phyloP scores from a whole-genome alignment of 208 protist species.

The Angomonas deanei region DNA sequence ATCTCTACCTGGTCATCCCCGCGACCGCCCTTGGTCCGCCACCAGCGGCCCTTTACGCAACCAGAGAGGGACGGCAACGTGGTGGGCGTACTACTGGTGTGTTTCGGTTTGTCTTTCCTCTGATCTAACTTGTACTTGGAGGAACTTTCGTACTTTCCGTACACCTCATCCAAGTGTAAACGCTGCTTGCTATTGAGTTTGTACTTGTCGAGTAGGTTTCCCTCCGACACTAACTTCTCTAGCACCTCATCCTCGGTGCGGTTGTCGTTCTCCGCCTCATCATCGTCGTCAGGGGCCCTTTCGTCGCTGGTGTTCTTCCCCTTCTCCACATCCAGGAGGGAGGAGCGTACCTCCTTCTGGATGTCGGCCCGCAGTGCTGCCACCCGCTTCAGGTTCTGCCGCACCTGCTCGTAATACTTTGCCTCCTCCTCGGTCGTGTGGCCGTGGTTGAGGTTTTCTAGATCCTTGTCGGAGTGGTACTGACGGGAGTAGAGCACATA shows the following conservation, averaged over 20 bases:
- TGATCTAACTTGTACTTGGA: neutral
- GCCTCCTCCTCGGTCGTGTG: constrained; percentile 16
- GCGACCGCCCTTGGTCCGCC: constrained; percentile 35
- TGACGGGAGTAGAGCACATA: constrained; percentile 19
- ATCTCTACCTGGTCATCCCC: constrained; percentile 76
- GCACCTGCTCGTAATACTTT: constrained; percentile 19
- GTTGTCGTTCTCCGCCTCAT: neutral
- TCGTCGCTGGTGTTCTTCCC: neutral
- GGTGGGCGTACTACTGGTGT: neutral
- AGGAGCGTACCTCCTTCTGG: neutral
- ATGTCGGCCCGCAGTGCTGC: neutral
- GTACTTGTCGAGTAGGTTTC: neutral
- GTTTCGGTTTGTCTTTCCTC: neutral
- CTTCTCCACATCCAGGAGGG: too few species aligned
- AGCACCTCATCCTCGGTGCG: neutral
- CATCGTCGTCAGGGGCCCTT: neutral
- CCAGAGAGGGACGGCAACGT: constrained; percentile 6
- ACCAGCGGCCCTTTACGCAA: constrained; percentile 42
- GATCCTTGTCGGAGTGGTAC: constrained; percentile 21
- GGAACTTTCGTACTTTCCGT: neutral
- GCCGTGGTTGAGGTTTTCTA: constrained; percentile 7
- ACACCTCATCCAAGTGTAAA: neutral
- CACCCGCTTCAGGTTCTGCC: constrained; percentile 12
- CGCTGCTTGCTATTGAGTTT: neutral
- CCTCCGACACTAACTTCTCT: neutral